Evolutionary conservation across 2,329 filamentous ascomycete species (phyloP).

Genomic region (Ascomycota sp.): DNA sequence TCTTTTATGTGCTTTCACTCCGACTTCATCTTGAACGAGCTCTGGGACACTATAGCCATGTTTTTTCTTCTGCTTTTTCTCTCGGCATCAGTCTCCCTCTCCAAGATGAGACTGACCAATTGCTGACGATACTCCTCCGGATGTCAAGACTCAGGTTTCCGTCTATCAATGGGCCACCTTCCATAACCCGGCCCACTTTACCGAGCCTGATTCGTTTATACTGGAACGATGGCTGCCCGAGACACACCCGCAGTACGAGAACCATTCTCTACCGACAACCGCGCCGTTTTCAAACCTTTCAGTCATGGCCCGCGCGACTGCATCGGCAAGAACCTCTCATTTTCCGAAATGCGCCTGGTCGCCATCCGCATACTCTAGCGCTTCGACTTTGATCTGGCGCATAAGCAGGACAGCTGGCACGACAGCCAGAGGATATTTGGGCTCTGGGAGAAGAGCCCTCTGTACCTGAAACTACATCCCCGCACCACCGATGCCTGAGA

Average conservation of each 20-base stretch:
- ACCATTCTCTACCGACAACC: conserved; percentile 19
- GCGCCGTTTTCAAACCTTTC: conserved; percentile 16
- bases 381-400: conserved; percentile 18
- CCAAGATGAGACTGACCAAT: too few relatives aligned
- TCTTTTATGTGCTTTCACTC: too few relatives aligned
- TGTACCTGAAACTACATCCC: neutral
- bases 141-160: conserved; percentile 17
- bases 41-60: neutral
- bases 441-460: conserved; percentile 1
- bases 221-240: conserved; percentile 23
- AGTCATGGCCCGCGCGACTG: conserved; percentile 18
- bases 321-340: conserved; percentile 20
- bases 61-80: neutral
- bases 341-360: conserved; percentile 26
- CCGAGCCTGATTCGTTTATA: conserved; percentile 20
- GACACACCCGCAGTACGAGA: conserved; percentile 11
- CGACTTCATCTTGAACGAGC: too few relatives aligned
- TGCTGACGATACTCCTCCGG: too few relatives aligned
- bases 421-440: neutral
- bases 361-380: conserved; percentile 21
- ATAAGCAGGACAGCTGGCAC: conserved; percentile 1
- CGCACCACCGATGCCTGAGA: too few relatives aligned
- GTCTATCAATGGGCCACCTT: conserved; percentile 24
- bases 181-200: conserved; percentile 22
- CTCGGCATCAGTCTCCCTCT: neutral